These are phyloP conservation scores for Casaregolazyma suthepensis DNA, from an alignment of 1,139 yeast genomes.

Conservation along the genomic window DNA sequence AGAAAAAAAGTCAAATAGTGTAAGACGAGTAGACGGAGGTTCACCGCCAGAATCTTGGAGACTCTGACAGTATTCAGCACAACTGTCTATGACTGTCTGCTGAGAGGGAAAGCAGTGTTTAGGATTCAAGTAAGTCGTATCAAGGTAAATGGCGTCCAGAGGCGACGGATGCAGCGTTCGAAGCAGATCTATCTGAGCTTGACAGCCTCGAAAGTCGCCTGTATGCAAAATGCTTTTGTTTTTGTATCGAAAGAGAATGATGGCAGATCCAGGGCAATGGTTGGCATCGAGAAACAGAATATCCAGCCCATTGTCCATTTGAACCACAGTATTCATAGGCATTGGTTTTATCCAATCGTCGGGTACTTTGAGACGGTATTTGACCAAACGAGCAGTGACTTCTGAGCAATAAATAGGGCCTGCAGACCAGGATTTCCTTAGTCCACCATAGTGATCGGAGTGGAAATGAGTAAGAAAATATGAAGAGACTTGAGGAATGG, in stretches of 20 bases:
- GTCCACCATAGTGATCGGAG: slow-evolving; percentile 88
- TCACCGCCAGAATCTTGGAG: slow-evolving; percentile 29
- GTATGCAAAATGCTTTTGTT: slow-evolving; percentile 58
- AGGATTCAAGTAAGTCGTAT: slow-evolving; percentile 83
- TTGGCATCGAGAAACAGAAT: slow-evolving; percentile 76
- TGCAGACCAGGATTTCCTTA: slow-evolving; percentile 67
- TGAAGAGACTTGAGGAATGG: slow-evolving; percentile 28
- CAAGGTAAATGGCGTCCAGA: slow-evolving; percentile 63
- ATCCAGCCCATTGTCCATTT: slow-evolving; percentile 40
- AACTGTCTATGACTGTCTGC: slow-evolving; percentile 52
- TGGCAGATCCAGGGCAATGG: slow-evolving; percentile 93
- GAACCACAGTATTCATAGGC: slow-evolving; percentile 37
- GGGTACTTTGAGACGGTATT: slow-evolving; percentile 49
- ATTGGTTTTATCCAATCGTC: slow-evolving; percentile 46
- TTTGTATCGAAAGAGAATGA: slow-evolving; percentile 49
- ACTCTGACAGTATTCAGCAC: slow-evolving; percentile 49
- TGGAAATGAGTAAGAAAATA: slow-evolving; percentile 62
- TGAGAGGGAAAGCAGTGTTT: slow-evolving; percentile 74
- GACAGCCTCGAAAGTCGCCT: slow-evolving; percentile 81
- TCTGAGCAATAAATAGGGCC: slow-evolving; percentile 65
- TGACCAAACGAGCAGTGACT: slow-evolving; percentile 56
- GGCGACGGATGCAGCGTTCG: slow-evolving; percentile 12
- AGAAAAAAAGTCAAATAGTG: slow-evolving; percentile 19
- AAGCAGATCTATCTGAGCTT: slow-evolving; percentile 31
- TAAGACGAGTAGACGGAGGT: slow-evolving; percentile 14